Conservation (phyloP, 2,329 filamentous ascomycete species). For the Talaromyces sp. region DNA sequence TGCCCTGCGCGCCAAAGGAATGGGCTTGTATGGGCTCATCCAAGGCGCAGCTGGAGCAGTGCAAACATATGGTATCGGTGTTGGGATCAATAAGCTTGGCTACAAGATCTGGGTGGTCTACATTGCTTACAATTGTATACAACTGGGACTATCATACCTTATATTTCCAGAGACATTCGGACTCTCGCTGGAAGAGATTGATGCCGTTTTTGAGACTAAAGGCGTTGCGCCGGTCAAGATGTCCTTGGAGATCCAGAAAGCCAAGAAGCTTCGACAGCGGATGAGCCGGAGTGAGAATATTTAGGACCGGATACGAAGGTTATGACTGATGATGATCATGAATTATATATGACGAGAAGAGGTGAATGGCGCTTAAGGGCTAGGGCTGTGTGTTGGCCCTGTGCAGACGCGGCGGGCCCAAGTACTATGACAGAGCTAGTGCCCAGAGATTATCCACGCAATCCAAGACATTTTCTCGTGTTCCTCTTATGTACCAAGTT, state of each 20-base stretch:
- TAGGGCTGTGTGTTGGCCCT: neutral
- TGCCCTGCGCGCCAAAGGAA: constrained; percentile 45
- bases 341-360: neutral
- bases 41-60: constrained; percentile 45
- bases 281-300: constrained; percentile 24
- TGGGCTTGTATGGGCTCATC: constrained; percentile 47
- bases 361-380: neutral
- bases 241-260: constrained; percentile 41
- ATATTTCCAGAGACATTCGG: constrained; percentile 54
- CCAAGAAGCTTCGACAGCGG: constrained; percentile 34
- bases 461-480: constrained; percentile 2
- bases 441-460: neutral
- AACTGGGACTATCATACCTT: constrained; percentile 49
- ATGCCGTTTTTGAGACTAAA: constrained; percentile 55
- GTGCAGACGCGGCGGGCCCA: neutral
- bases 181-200: constrained; percentile 55
- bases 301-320: neutral
- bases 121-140: constrained; percentile 49
- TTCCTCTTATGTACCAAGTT: neutral
- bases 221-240: constrained; percentile 45
- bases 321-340: neutral
- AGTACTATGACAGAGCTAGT: neutral
- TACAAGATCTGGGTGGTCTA: constrained; percentile 55
- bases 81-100: constrained; percentile 47
- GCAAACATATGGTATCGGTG: constrained; percentile 48